Base-by-base conservation (phyloP, 495 filamentous ascomycete genomes). In the Entonaema liquescens region DNA sequence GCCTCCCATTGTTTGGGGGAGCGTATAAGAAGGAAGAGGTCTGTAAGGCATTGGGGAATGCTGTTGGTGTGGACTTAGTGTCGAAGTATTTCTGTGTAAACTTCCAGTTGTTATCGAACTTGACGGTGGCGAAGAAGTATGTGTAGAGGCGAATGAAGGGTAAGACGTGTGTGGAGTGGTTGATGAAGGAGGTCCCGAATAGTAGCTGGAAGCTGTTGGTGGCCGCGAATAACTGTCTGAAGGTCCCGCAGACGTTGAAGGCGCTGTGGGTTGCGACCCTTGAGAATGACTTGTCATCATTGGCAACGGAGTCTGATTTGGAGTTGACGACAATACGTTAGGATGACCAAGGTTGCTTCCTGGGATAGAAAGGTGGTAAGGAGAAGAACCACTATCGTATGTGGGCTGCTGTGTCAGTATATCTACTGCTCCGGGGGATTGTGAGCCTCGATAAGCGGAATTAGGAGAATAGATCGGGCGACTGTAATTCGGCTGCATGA, bases 171-270 rank as follows among this genome's bases (percentile, higher is more conserved):
- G 89, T 65, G 92, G 89, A 8, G 92, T 86, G 23, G 88, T 88
- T 15, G 89, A 83, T n/a, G 90, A 82, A n/a, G 85, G 15, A 21
- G 53, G 28, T 13, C 28, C 29, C 6, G 26, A 35, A 29, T 56
- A 56, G n/a, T 56, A 56, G 5, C 29, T 13, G 2, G 53, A 56
- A 56, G 28, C 28, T 35, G 53, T 56, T 36, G 13, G 53, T 8
- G 53, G 53, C 71, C 91, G 86, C 42, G 87, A 82, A 72, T 90
- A 93, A 9, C 80, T 82, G 57, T 93, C 90, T 55, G 89, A 85
- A 5, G 87, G 82, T 28, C 28, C 28, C 29, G 87, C 83, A n/a
- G 89, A 78, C 13, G 89, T 83, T 36, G 86, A 85, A 12, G 88
- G 84, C 5, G 89, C 85, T n/a, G 91, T 80, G 6, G 86, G 83